These are phyloP conservation scores for Halocafeteria seosinensis DNA, from an alignment of 108 stramenopile genomes.

Conservation along the genomic window DNA sequence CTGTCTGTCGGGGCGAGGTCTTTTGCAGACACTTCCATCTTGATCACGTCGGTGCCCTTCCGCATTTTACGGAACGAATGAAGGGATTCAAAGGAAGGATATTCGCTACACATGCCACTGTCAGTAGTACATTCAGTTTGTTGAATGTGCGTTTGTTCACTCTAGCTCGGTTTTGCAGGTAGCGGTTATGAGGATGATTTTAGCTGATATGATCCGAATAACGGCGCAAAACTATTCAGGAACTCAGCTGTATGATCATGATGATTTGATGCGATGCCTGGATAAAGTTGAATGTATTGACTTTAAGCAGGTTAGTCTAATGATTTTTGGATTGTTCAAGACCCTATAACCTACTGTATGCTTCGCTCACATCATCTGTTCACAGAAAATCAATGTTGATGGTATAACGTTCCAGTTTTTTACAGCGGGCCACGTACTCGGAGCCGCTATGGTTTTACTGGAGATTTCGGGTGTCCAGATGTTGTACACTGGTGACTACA, in stretches of 20 bases:
- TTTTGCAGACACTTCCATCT: conserved; percentile 79
- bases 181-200: conserved; percentile 72
- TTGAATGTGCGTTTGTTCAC: too few relatives aligned
- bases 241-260: conserved; percentile 48
- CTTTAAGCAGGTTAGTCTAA: too few relatives aligned
- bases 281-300: conserved; percentile 84
- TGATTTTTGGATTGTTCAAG: conserved; percentile 55
- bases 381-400: conserved; percentile 27
- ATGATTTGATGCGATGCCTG: conserved; percentile 68
- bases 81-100: conserved; percentile 64
- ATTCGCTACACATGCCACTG: conserved; percentile 94
- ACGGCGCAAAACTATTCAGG: background rate
- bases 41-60: conserved; percentile 86
- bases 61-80: conserved; percentile 92
- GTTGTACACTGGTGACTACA: conserved; percentile 95
- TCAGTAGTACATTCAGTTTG: too few relatives aligned
- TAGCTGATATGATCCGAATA: conserved; percentile 51
- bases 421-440: conserved; percentile 93
- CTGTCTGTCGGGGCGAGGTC: background rate
- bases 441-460: conserved; percentile 90
- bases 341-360: background rate
- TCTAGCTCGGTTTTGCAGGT: too few relatives aligned
- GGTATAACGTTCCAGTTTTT: conserved; percentile 80
- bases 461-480: conserved; percentile 77
- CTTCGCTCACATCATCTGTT: background rate